Conservation (phyloP, 2,329 filamentous ascomycete genomes). For the Colletotrichum viniferum region DNA sequence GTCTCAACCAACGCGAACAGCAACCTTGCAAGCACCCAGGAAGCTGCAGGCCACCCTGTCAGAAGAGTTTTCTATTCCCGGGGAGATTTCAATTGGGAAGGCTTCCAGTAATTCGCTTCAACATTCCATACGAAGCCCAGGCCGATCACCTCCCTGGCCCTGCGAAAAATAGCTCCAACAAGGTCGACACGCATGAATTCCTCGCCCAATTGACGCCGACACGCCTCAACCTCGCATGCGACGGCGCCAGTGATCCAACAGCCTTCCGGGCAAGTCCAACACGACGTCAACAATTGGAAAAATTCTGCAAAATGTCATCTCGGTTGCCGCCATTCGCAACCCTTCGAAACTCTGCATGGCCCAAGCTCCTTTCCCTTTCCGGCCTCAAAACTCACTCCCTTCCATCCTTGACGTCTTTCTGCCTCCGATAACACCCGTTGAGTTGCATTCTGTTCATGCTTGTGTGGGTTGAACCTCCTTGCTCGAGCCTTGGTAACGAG, state of each 20-base stretch:
- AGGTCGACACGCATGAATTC: not conserved
- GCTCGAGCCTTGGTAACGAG: too few species aligned
- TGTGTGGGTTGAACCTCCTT: too few species aligned
- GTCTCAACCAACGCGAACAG: not conserved
- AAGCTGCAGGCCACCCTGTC: not conserved
- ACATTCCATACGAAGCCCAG: not conserved
- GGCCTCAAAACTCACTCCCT: not conserved
- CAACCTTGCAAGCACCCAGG: not conserved
- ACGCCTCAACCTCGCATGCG: not conserved
- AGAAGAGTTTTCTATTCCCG: not conserved
- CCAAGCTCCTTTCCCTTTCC: slow-evolving; percentile 12
- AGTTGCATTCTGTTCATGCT: too few species aligned
- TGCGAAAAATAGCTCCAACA: not conserved
- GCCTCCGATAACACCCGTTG: too few species aligned
- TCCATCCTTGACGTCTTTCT: not conserved
- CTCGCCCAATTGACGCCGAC: not conserved
- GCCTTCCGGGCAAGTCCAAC: not conserved
- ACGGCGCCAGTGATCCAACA: not conserved
- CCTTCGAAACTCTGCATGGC: not conserved
- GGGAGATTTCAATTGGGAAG: not conserved
- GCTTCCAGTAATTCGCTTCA: not conserved
- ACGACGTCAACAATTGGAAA: not conserved
- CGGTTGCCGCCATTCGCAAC: not conserved
- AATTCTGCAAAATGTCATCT: not conserved
- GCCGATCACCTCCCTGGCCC: not conserved